Percentiles rank a stretch among this genome's conserved stretches.
Conservation (phyloP, 108 stramenopile species). For the Fragilaria radians region DNA sequence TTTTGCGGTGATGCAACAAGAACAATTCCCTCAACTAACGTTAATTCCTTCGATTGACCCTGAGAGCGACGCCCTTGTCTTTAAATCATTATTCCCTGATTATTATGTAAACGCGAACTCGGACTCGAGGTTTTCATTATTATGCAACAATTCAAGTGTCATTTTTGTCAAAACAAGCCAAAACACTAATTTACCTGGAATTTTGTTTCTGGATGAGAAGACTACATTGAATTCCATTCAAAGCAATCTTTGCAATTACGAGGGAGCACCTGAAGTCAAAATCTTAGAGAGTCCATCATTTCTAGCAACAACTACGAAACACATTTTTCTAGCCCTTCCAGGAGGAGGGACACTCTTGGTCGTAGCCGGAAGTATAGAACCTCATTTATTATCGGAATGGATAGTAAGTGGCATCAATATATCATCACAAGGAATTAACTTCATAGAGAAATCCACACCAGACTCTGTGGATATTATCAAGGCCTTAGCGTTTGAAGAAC, state of each 20-base stretch:
- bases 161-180: background rate
- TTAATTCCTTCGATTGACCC: background rate
- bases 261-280: background rate
- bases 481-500: no score
- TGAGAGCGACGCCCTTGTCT: background rate
- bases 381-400: no score
- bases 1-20: no score
- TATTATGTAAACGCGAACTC: background rate
- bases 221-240: background rate
- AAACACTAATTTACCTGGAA: background rate
- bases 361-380: no score
- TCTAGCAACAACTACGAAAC: background rate
- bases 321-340: background rate
- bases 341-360: background rate
- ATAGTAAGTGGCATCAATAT: no score
- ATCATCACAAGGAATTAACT: no score
- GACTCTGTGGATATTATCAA: no score
- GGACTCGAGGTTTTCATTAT: background rate
- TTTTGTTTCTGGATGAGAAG: background rate
- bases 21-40: background rate
- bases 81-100: background rate
- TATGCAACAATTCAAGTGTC: background rate
- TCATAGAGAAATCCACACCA: no score
- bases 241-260: background rate
- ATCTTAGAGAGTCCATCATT: background rate